Evolutionary conservation across 768 basidiomycete species (phyloP), one percentile per base, ranked within the genome.

Genomic region (Phlebiopsis flavidoalba): DNA sequence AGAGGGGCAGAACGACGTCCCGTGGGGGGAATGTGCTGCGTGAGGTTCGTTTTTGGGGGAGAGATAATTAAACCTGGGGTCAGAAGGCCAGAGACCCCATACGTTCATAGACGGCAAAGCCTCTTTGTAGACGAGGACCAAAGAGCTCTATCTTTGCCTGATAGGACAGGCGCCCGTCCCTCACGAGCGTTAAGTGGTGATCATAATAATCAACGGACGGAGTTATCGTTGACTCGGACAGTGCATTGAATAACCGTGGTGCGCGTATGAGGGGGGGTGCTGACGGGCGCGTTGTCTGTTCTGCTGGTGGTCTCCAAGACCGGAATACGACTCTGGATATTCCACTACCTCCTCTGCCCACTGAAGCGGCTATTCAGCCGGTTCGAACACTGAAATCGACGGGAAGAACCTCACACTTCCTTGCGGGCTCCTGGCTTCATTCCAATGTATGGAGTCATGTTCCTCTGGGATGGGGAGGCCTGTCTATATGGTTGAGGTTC

Each of bases 101-200:
- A 2, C 46, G 48, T 26, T 59, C 68, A 51, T 67, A 63, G 58
- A 68, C 68, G 5, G 67, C 63, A 58, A 71, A 71, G 4, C 66
- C 68, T 8, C 69, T 65, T 56, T 66, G 67, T 0, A 71, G 59
- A 21, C 70, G 69, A 15, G 64, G 60, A n/a, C n/a, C 5, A 69
- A 61, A 7, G 70, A 69, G 59, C 67, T 69, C 57, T 71, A 69
- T 12, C 70, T 64, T 58, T 71, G 69, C 8, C 69, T 67, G 53
- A 69, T 65, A 11, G 70, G 70, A 69, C 54, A 8, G 65, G n/a
- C n/a, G n/a, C n/a, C n/a, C 57, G 47, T 40, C 61, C n/a, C 59
- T 67, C 67, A 47, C 50, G 49, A 35, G 45, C 59, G 22, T 33
- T n/a, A n/a, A 40, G 26, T 26, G 36, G 8, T 17, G 26, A 8